Evolutionary conservation across 2,329 filamentous ascomycete genomes (phyloP).

Genomic region (Fusarium sp.): DNA sequence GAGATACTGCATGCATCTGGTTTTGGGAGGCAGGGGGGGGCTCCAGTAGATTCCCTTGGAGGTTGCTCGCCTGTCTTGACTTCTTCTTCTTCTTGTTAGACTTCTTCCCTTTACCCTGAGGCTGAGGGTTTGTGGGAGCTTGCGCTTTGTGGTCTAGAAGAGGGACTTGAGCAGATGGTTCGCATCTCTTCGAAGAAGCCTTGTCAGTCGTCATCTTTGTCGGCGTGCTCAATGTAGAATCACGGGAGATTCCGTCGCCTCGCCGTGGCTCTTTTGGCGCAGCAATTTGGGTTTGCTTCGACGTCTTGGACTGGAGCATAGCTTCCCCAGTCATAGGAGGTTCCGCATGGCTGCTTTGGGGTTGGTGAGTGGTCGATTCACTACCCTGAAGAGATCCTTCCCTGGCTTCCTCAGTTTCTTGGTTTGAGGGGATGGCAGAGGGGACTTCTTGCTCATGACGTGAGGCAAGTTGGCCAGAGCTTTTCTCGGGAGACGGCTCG

Average conservation of each 20-base stretch:
- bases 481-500: slow-evolving; percentile 18
- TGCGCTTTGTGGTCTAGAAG: background rate
- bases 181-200: background rate
- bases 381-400: background rate
- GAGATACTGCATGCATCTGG: background rate
- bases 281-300: background rate
- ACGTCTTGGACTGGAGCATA: background rate
- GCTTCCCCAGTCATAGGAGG: background rate
- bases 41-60: slow-evolving; percentile 11
- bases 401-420: background rate
- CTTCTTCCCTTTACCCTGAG: slow-evolving; percentile 34
- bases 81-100: slow-evolving; percentile 49
- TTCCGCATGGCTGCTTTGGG: background rate
- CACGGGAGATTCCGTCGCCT: background rate
- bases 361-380: background rate
- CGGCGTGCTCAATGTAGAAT: slow-evolving; percentile 9
- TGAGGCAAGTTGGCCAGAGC: background rate
- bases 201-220: background rate
- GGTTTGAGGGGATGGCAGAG: background rate
- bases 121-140: slow-evolving; percentile 7
- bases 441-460: background rate
- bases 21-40: slow-evolving; percentile 1
- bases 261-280: slow-evolving; percentile 1
- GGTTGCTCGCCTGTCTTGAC: slow-evolving; percentile 10
- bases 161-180: background rate